Percentiles rank a stretch among this genome's conserved stretches.
Conservation (phyloP, 2,329 filamentous ascomycete genomes). For the Endocalyx cinctus region DNA sequence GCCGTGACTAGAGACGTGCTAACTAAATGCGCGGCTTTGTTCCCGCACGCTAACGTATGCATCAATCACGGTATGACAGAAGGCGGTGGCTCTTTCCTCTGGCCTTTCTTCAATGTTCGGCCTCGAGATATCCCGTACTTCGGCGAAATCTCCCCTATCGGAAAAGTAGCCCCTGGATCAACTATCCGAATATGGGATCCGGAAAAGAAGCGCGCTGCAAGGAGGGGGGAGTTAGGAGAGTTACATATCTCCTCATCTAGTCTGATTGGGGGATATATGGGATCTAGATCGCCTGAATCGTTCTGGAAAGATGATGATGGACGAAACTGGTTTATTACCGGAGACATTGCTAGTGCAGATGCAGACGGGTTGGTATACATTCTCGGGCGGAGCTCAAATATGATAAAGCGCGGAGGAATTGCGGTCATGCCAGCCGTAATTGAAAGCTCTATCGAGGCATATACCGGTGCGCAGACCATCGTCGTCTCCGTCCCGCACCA, state of each 20-base stretch:
- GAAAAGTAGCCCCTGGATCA: slow-evolving; percentile 2
- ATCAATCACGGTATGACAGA: slow-evolving; percentile 12
- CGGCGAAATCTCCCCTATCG: slow-evolving; percentile 4
- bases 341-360: slow-evolving; percentile 6
- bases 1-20: slow-evolving; percentile 9
- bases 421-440: slow-evolving; percentile 7
- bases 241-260: slow-evolving; percentile 3
- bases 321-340: slow-evolving; percentile 7
- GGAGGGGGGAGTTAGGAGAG: slow-evolving; percentile 2
- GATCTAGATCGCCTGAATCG: neutral
- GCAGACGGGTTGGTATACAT: slow-evolving; percentile 7
- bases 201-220: neutral
- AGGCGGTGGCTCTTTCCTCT: slow-evolving; percentile 7
- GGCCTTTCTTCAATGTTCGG: slow-evolving; percentile 4
- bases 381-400: slow-evolving; percentile 5
- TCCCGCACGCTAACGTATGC: slow-evolving; percentile 7
- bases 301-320: slow-evolving; percentile 2
- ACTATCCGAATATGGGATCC: slow-evolving; percentile 1
- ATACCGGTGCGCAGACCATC: slow-evolving; percentile 5
- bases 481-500: slow-evolving; percentile 2
- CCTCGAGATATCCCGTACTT: slow-evolving; percentile 5
- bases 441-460: slow-evolving; percentile 8
- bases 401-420: slow-evolving; percentile 2
- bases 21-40: slow-evolving; percentile 6
- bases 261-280: slow-evolving; percentile 2